phyloP scores from a whole-genome alignment of 192 early-diverging fungal genomes.

The Coemansia sp. region DNA sequence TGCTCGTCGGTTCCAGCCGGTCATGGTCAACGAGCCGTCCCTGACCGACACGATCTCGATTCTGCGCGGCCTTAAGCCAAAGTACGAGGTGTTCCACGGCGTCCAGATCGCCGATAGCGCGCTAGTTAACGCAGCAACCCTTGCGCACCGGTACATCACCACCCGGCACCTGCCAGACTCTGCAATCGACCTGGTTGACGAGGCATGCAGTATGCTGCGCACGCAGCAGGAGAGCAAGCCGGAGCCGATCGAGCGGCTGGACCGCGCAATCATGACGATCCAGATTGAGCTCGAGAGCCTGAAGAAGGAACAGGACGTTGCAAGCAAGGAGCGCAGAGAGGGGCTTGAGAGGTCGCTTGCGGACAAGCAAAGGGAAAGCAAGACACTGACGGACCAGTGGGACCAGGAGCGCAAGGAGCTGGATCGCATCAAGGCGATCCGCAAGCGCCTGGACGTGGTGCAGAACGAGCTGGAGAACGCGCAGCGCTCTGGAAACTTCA shows the following conservation, averaged over 20 bases:
- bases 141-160: conserved; percentile 74
- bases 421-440: conserved; percentile 66
- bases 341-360: conserved; percentile 62
- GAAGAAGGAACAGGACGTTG: conserved; percentile 73
- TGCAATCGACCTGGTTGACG: conserved; percentile 80
- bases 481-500: conserved; percentile 72
- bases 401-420: conserved; percentile 68
- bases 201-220: conserved; percentile 76
- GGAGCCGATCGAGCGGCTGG: conserved; percentile 71
- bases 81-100: conserved; percentile 78
- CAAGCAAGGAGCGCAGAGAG: conserved; percentile 65
- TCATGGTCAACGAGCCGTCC: conserved; percentile 69
- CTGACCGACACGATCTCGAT: conserved; percentile 76
- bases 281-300: conserved; percentile 80
- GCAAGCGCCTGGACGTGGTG: conserved; percentile 70
- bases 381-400: conserved; percentile 64
- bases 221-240: conserved; percentile 80
- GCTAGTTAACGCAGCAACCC: conserved; percentile 68
- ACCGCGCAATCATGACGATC: conserved; percentile 72
- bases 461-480: conserved; percentile 74
- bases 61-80: conserved; percentile 73
- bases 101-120: conserved; percentile 76
- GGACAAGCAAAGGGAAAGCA: conserved; percentile 61
- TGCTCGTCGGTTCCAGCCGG: conserved; percentile 76
- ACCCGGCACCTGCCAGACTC: conserved; percentile 76